Conservation (phyloP, 208 protist genomes). For the Leishmania martiniquensis region DNA sequence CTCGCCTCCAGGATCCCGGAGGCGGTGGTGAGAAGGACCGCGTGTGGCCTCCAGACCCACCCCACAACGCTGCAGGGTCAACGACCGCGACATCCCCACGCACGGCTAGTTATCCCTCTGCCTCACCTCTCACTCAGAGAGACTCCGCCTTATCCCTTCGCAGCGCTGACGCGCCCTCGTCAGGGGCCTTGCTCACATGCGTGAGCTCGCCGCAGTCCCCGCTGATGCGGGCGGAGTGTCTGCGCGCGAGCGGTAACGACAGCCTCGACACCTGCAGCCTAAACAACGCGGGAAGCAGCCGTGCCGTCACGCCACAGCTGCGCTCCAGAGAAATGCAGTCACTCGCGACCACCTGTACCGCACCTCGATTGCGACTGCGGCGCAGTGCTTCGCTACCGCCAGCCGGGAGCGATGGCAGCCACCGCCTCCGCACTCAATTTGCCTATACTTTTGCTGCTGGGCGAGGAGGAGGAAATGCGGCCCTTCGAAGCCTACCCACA, state of each 20-base stretch:
- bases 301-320: constrained; percentile 1
- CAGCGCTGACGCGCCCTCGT: not conserved
- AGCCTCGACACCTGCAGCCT: not conserved
- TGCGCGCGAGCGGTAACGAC: not conserved
- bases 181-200: not conserved
- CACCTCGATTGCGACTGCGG: not conserved
- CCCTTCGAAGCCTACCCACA: not conserved
- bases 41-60: not conserved
- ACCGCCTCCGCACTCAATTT: not conserved
- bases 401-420: constrained; percentile 12
- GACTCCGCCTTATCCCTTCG: not conserved
- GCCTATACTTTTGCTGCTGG: not conserved
- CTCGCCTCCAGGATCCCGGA: not conserved
- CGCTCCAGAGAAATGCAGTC: not conserved
- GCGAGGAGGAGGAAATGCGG: not conserved
- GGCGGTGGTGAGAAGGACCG: not conserved
- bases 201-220: not conserved
- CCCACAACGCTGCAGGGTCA: not conserved
- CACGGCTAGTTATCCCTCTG: not conserved
- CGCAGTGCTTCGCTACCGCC: constrained; percentile 27
- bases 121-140: not conserved
- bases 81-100: not conserved
- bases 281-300: not conserved
- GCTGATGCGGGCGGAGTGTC: not conserved
- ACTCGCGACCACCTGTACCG: not conserved